phyloP scores from a whole-genome alignment of 495 filamentous ascomycete species.

The Hypoxylon cercidicola region DNA sequence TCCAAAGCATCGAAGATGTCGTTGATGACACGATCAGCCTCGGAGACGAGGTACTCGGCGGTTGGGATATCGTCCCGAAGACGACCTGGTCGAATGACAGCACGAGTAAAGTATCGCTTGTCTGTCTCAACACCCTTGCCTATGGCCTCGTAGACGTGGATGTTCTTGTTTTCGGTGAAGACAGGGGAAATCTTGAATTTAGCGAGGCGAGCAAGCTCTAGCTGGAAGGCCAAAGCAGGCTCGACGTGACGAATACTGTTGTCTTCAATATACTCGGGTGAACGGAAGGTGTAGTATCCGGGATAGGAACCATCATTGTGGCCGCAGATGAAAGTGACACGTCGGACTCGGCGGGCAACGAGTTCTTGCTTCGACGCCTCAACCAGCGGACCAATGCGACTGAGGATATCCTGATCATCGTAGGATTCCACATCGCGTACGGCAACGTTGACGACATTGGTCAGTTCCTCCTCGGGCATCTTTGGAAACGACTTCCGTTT shows the following conservation, averaged over 20 bases:
- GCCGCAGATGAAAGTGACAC: slow-evolving; percentile 95
- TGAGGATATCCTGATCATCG: slow-evolving; percentile 83
- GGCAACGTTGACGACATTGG: slow-evolving; percentile 90
- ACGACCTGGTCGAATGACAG: slow-evolving; percentile 89
- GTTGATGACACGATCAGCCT: slow-evolving; percentile 95
- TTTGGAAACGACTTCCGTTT: slow-evolving; percentile 70
- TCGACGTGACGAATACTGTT: slow-evolving; percentile 96
- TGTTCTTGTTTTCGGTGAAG: slow-evolving; percentile 98
- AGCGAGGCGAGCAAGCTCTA: slow-evolving; percentile 89
- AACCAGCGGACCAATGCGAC: slow-evolving; percentile 77
- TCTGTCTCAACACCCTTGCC: slow-evolving; percentile 94
- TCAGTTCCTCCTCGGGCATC: slow-evolving; percentile 76
- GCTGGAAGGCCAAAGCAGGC: slow-evolving; percentile 96
- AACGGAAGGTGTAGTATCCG: slow-evolving; percentile 97
- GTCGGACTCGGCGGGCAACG: slow-evolving; percentile 79
- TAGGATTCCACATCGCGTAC: slow-evolving; percentile 88
- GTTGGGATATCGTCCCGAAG: slow-evolving; percentile 97
- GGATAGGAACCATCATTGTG: slow-evolving; percentile 95
- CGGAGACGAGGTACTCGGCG: slow-evolving; percentile 96
- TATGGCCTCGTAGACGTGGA: slow-evolving; percentile 96
- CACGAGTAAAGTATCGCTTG: slow-evolving; percentile 97
- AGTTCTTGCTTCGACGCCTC: slow-evolving; percentile 87
- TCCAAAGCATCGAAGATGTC: slow-evolving; percentile 97
- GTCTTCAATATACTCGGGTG: slow-evolving; percentile 88
- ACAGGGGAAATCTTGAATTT: slow-evolving; percentile 98